Evolutionary conservation across 352 stramenopile genomes (phyloP), one percentile per base, ranked within the genome.

Genomic region (Pythium scleroteichum): DNA sequence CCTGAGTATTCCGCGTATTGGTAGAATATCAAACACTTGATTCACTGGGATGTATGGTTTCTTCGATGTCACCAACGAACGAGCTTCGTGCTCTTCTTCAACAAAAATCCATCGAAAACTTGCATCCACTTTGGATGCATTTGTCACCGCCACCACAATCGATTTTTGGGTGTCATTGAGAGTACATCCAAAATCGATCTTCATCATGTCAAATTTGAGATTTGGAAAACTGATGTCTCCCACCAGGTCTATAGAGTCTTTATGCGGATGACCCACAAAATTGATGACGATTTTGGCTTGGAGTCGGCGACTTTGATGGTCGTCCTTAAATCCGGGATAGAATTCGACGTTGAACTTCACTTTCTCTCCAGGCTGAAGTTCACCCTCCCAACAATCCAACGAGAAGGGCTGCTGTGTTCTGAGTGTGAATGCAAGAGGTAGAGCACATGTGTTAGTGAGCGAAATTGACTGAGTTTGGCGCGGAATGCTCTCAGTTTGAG

Each of bases 191-290:
- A 98, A 98, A 56, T 97, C 93, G 35, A 98, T 85, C 33, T 84
- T 85, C 13, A 73, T 80, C 26, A 62, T 90, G 61, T 98, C 92
- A 51, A 98, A 98, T 42, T 88, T 65, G 5, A 98, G 72, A 53
- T 98, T 98, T 1, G 95, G 95, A 48, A 97, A 98, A 51, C 90
- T 94, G 41, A 98, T 97, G 41, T 98, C 87, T 1, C 86, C 95
- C 8, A 92, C 47, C 3, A 98, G 65, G 2, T 94, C 77, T 14
- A 98, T 73, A 27, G 61, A 82, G 61, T 98, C 95, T 50, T 82
- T 90, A 52, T 98, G 85, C 12, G 95, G 92, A 53, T 98, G 95
- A 13, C 84, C 84, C 4, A 76, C 73, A 70, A 97, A 98, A 6
- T 74, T 59, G 47, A 97, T 76, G 4, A 82, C 53, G 12, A 98